Evolutionary conservation across 75 land plant genomes (phyloP), one percentile per base, ranked within the genome.

Genomic region (Picea sitchensis): DNA sequence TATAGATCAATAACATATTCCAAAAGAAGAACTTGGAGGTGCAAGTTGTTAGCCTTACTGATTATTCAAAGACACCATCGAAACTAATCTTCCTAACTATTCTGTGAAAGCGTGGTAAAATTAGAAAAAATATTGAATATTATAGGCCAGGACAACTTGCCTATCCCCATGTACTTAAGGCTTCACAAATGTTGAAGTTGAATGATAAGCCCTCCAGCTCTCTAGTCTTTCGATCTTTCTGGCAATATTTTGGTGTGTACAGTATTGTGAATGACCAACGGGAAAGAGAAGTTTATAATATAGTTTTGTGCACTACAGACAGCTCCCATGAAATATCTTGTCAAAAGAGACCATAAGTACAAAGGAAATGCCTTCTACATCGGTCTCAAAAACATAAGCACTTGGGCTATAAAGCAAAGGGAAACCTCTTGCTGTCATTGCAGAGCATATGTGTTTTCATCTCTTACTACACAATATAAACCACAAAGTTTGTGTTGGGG

Each of bases 211-310:
- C 90, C 83, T 96, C 99, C 61, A 90, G 86, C 44, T 96, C 83
- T 59, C 93, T 97, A 56, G 97, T 81, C 77, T 96, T 92, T 9
- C 93, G 93, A 79, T 96, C 95, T 79, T 74, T 96, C 99, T 96
- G 91, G 63, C 44, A 59, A 73, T 13, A 72, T 74, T 76, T 47
- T 62, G 65, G 47, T 20, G 59, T 56, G 30, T 30, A 30, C 30
- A 41, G n/a, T 15, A 75, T 76, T 9, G 34, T 36, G 32, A 58
- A 69, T 54, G 80, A 65, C 67, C 61, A 81, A 14, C 61, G 34
- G 76, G 26, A 17, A 59, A 63, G 54, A 74, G 56, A 73, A 60
- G 31, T 32, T 51, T 36, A 82, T 12, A 31, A 64, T n/a, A 79
- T 23, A 26, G 58, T 54, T 23, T 14, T 41, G 54, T 78, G n/a